These are phyloP conservation scores for Parascedosporium putredinis DNA, from an alignment of 2,329 filamentous ascomycete genomes.

Conservation along the genomic window DNA sequence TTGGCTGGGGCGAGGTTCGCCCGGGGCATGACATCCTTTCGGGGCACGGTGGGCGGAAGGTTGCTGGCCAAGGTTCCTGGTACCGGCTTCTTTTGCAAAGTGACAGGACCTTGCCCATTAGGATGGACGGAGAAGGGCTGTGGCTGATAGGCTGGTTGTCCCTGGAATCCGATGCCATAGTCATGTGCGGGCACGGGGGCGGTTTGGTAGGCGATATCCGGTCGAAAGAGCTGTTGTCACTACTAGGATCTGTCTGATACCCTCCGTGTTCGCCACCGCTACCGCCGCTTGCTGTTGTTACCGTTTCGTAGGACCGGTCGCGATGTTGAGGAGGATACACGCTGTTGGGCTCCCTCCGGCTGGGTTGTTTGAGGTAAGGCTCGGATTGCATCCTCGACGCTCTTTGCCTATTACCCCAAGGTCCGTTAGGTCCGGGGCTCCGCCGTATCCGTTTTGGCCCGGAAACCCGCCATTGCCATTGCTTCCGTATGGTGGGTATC, in stretches of 20 bases:
- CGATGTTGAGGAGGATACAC: constrained; percentile 50
- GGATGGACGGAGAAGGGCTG: constrained; percentile 26
- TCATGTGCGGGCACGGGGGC: constrained; percentile 43
- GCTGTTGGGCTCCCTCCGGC: constrained; percentile 30
- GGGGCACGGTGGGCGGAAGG: constrained; percentile 2
- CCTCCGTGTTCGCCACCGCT: constrained; percentile 63
- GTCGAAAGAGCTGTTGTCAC: constrained; percentile 86
- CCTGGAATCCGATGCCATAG: constrained; percentile 52
- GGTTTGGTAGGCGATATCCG: constrained; percentile 50
- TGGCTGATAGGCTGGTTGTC: constrained; percentile 30
- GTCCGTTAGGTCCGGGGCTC: constrained; percentile 10
- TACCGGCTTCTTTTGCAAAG: constrained; percentile 5
- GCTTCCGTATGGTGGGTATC: constrained; percentile 24
- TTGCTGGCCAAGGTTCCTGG: not conserved
- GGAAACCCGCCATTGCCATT: no score
- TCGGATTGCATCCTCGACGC: constrained; percentile 35
- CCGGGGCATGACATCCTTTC: constrained; percentile 7
- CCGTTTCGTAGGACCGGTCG: constrained; percentile 77
- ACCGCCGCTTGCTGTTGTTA: constrained; percentile 65
- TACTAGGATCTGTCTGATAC: constrained; percentile 82
- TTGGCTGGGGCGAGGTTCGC: constrained; percentile 18
- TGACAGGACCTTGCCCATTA: constrained; percentile 10
- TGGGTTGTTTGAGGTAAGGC: constrained; percentile 27
- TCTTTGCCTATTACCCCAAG: not conserved
- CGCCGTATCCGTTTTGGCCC: constrained; percentile 12